These are phyloP conservation scores for Chrysopogon serrulatus DNA, from an alignment of 176 grass and related monocot species.

Conservation along the genomic window DNA sequence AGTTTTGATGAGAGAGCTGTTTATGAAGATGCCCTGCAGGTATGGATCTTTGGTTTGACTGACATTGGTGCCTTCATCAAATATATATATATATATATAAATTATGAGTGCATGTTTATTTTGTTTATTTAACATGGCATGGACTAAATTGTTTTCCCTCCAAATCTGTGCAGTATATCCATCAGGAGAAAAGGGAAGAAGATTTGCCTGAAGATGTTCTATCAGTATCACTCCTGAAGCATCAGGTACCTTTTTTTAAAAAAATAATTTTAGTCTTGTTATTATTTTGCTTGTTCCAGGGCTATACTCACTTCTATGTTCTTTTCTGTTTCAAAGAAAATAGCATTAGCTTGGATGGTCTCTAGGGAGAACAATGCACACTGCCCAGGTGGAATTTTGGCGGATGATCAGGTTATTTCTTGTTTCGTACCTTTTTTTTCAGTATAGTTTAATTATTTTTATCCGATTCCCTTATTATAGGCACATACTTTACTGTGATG, in stretches of 20 bases:
- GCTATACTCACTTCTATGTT: not conserved
- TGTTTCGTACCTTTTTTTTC: conserved; percentile 14
- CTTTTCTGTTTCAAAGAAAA: conserved; percentile 59
- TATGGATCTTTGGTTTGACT: conserved; percentile 31
- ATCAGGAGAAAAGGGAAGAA: conserved; percentile 65
- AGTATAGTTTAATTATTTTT: not conserved
- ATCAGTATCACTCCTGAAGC: conserved; percentile 80
- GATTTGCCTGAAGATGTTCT: conserved; percentile 75
- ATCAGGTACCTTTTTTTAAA: conserved; percentile 48
- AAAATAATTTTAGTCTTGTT: not conserved
- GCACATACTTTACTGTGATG: not conserved
- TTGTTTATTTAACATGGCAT: not conserved
- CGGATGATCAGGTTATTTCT: conserved; percentile 90
- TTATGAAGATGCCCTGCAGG: conserved; percentile 90
- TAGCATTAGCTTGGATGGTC: conserved; percentile 92
- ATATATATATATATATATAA: too few relatives aligned
- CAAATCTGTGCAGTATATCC: conserved; percentile 46
- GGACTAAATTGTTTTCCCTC: not conserved
- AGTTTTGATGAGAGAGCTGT: conserved; percentile 60
- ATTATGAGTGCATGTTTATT: not conserved
- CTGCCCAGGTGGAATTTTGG: conserved; percentile 90
- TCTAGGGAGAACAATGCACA: conserved; percentile 74
- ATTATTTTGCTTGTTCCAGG: not conserved
- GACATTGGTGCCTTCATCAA: not conserved
- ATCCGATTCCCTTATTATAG: not conserved